Conservation (phyloP, 805 yeast genomes). For the Myxozyma sirexii region DNA sequence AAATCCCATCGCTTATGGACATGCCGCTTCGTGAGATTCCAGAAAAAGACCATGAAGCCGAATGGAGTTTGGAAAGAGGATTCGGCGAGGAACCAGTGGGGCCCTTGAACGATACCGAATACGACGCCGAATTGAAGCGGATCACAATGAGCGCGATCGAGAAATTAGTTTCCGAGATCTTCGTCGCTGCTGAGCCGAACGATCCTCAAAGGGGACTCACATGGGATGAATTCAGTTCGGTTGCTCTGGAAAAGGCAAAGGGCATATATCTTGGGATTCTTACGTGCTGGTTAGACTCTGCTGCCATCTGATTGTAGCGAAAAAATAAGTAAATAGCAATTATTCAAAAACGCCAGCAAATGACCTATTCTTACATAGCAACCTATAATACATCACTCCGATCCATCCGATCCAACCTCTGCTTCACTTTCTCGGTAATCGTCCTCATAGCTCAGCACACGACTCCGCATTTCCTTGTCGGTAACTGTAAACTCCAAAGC, state of each 20-base stretch:
- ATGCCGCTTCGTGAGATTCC: conserved; percentile 3
- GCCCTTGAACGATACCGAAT: conserved; percentile 21
- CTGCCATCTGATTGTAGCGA: conserved; percentile 9
- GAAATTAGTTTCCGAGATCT: conserved; percentile 24
- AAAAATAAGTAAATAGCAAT: neutral
- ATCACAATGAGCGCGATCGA: conserved; percentile 26
- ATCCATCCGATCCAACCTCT: neutral
- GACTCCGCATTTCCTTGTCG: conserved; percentile 16
- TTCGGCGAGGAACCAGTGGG: neutral
- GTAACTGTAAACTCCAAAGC: conserved; percentile 9
- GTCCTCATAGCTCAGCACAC: conserved; percentile 25
- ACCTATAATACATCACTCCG: neutral
- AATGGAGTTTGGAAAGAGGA: conserved; percentile 3
- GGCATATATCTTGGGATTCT: conserved; percentile 22
- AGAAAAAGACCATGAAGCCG: conserved; percentile 11
- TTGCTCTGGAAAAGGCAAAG: conserved; percentile 17
- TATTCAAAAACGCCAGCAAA: neutral
- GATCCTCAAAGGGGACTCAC: conserved; percentile 17
- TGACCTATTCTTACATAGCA: neutral
- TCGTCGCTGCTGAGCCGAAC: conserved; percentile 23
- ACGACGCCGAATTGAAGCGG: conserved; percentile 27
- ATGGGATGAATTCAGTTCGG: conserved; percentile 25
- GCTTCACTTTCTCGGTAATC: too few species aligned
- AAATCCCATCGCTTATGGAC: conserved; percentile 16
- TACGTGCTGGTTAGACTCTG: conserved; percentile 28